Percentiles rank a stretch among this genome's conserved stretches.
Evolutionary conservation across 2,329 filamentous ascomycete genomes (phyloP).

Genomic region (Ilyonectria mors-panacis): DNA sequence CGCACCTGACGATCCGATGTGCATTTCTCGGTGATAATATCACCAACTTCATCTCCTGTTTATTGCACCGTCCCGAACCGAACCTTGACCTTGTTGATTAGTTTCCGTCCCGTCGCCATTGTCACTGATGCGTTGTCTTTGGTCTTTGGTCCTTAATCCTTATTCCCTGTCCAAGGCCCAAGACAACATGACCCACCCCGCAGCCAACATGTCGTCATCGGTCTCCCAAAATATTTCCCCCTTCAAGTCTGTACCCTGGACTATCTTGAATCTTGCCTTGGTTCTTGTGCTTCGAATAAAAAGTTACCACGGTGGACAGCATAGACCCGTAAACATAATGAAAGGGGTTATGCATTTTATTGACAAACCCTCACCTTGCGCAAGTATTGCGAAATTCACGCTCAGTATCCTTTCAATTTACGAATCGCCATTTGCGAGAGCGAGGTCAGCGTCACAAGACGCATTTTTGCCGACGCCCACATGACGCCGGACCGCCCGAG

Average conservation of each 20-base stretch:
- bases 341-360: neutral
- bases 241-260: neutral
- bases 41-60: neutral
- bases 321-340: neutral
- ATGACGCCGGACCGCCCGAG: conserved; percentile 27
- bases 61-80: neutral
- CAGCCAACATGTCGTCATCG: conserved; percentile 28
- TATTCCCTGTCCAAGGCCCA: neutral
- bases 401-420: neutral
- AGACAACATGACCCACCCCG: conserved; percentile 20
- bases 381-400: neutral
- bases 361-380: neutral
- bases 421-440: neutral
- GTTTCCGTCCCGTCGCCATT: conserved; percentile 10
- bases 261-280: neutral
- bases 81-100: neutral
- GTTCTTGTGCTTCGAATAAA: neutral
- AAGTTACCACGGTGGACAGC: neutral
- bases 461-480: conserved; percentile 18
- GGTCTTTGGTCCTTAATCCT: conserved; percentile 12
- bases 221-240: neutral
- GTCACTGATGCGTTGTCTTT: conserved; percentile 1
- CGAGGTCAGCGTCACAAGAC: conserved; percentile 25
- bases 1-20: neutral
- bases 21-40: neutral